These are phyloP conservation scores for Fusarium papillatum DNA, from an alignment of 2,329 filamentous ascomycete species.

Conservation along the genomic window DNA sequence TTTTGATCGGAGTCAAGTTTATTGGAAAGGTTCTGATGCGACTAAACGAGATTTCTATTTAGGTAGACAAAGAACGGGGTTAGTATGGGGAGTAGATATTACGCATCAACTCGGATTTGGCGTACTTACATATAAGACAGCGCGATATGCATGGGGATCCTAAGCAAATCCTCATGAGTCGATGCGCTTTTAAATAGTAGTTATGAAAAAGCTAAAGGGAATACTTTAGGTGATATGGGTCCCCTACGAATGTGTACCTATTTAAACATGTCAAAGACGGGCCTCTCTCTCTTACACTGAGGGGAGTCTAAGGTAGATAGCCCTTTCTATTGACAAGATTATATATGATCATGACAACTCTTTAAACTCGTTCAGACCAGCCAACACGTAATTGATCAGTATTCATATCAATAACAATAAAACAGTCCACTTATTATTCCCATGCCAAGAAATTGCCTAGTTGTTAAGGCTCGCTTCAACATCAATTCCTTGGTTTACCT, in stretches of 20 bases:
- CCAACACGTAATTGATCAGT: not conserved
- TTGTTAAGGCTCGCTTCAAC: not conserved
- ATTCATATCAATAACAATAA: not conserved
- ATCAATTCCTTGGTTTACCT: not conserved
- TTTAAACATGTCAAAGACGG: not conserved
- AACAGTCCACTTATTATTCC: not conserved
- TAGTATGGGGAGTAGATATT: not conserved
- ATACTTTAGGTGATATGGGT: not conserved
- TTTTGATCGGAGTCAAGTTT: conserved; percentile 45
- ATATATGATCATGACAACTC: not conserved
- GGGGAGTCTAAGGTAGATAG: not conserved
- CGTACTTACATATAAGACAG: not conserved
- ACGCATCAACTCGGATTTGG: not conserved
- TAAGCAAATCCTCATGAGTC: not conserved
- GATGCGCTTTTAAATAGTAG: not conserved
- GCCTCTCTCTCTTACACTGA: not conserved
- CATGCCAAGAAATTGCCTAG: not conserved
- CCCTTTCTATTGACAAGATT: not conserved
- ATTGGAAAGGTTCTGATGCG: conserved; percentile 44
- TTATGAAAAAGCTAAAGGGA: not conserved
- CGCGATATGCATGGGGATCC: not conserved
- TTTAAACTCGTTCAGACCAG: not conserved
- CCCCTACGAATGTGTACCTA: not conserved
- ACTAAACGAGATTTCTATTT: conserved; percentile 9
- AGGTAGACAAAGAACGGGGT: not conserved